Percentiles rank a stretch among this genome's conserved stretches.
phyloP scores from a whole-genome alignment of 2,329 filamentous ascomycete genomes.

The Apiospora pterosperma region DNA sequence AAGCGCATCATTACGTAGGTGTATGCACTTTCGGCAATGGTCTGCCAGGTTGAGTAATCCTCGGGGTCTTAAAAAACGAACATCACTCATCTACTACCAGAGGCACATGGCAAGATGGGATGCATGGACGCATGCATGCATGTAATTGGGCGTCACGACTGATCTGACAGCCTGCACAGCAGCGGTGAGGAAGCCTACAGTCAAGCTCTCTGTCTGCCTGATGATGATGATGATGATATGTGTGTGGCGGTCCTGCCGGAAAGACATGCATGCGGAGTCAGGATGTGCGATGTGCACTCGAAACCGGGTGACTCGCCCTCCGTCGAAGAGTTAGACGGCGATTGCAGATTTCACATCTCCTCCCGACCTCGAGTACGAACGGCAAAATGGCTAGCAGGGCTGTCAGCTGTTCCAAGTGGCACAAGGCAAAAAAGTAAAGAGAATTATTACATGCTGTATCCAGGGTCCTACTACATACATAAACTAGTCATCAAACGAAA shows the following conservation, averaged over 20 bases:
- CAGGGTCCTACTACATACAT: not conserved
- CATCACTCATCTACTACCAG: not conserved
- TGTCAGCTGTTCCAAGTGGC: not conserved
- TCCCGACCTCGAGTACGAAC: too few relatives aligned
- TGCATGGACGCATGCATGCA: too few relatives aligned
- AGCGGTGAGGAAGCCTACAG: not conserved
- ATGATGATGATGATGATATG: not conserved
- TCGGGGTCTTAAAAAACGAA: not conserved
- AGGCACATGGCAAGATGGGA: too few relatives aligned
- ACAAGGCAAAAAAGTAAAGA: not conserved
- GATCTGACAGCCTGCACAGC: not conserved
- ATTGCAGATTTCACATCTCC: not conserved
- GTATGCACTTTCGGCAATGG: not conserved
- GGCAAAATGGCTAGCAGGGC: too few relatives aligned
- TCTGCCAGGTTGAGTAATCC: not conserved
- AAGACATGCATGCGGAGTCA: not conserved
- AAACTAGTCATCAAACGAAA: not conserved
- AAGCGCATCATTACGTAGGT: not conserved
- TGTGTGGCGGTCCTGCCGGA: not conserved
- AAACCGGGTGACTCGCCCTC: not conserved
- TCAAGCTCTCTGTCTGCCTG: not conserved
- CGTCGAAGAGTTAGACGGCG: not conserved
- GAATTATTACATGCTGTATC: not conserved
- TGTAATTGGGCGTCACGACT: not conserved
- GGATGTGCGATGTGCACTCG: not conserved